Evolutionary conservation across 352 stramenopile species (phyloP).

Genomic region (Thraustotheca clavata): DNA sequence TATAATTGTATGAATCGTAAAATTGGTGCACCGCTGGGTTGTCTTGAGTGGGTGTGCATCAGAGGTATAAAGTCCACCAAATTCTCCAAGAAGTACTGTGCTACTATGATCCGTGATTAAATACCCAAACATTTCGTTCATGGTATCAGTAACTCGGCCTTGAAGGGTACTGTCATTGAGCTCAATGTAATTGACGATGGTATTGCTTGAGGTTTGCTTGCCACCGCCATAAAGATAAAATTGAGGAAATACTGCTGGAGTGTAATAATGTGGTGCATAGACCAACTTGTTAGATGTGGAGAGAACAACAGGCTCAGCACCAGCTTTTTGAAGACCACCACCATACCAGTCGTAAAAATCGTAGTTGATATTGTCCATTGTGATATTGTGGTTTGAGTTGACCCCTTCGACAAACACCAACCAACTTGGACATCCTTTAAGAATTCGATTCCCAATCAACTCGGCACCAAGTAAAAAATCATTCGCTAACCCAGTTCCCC

Average conservation of each 20-base stretch:
- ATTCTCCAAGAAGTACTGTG: slow-evolving; percentile 56
- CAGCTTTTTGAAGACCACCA: slow-evolving; percentile 37
- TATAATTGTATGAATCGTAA: slow-evolving; percentile 53
- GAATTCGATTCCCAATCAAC: slow-evolving; percentile 50
- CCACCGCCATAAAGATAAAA: slow-evolving; percentile 30
- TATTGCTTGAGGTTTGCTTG: slow-evolving; percentile 20
- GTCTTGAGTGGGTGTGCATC: slow-evolving; percentile 42
- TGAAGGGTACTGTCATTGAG: slow-evolving; percentile 39
- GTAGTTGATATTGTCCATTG: slow-evolving; percentile 36
- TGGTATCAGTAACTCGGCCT: slow-evolving; percentile 51
- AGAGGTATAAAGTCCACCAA: slow-evolving; percentile 53
- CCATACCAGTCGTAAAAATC: slow-evolving; percentile 65
- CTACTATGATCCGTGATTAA: slow-evolving; percentile 33
- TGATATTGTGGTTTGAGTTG: slow-evolving; percentile 37
- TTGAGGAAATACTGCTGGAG: slow-evolving; percentile 26
- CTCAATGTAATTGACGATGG: slow-evolving; percentile 37
- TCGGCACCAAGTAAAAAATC: slow-evolving; percentile 43
- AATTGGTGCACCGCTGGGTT: slow-evolving; percentile 55
- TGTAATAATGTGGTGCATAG: slow-evolving; percentile 36
- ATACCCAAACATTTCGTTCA: slow-evolving; percentile 67
- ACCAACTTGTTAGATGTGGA: slow-evolving; percentile 35
- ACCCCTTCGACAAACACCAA: slow-evolving; percentile 63
- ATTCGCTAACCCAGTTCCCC: slow-evolving; percentile 32
- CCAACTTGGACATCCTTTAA: slow-evolving; percentile 53
- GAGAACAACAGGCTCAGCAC: slow-evolving; percentile 32